Evolutionary conservation across 257 asterid genomes (phyloP), one percentile per base, ranked within the genome.

Genomic region (Phtheirospermum japonicum): DNA sequence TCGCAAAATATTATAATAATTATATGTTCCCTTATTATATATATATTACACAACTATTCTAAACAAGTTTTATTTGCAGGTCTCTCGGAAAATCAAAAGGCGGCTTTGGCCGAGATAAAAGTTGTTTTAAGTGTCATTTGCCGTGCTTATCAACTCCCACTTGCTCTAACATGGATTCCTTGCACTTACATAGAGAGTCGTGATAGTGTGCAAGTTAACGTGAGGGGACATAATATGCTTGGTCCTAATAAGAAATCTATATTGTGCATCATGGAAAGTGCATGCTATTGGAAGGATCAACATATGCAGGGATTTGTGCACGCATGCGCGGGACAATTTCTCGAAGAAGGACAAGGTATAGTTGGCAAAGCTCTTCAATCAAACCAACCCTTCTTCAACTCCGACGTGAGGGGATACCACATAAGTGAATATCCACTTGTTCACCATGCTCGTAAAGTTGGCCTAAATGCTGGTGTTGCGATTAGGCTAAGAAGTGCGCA

Each of bases 361-460:
- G 92, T 57, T 5, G 95, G 94, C 53, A 89, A 81, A 71, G 87
- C 95, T 14, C 83, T 89, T 63, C 83, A 76, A 65, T 78, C 89
- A 14, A 85, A 76, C 73, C 77, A 66, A 39, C 95, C 95, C 2
- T 75, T 81, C 54, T 89, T 83, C 72, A 65, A 57, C 57, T 70
- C 72, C 4, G 88, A 89, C 51, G 83, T 87, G 46, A 87, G 80
- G 73, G 82, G 81, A 52, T 85, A 73, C 50, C 77, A 83, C 63
- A 78, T 87, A 65, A 80, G 78, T 59, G 87, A 87, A 39, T 87
- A 90, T 76, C 92, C 95, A 6, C 82, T 85, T 1, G 97, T 82
- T 71, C 95, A 90, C 63, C 97, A 90, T 59, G 94, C 97, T 36
- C 90, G 95, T 5, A 90, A 74, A 58, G 79, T 75, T 48, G 77